Evolutionary conservation across 768 basidiomycete species (phyloP), one percentile per base, ranked within the genome.

Genomic region (Tricholoma sp.): DNA sequence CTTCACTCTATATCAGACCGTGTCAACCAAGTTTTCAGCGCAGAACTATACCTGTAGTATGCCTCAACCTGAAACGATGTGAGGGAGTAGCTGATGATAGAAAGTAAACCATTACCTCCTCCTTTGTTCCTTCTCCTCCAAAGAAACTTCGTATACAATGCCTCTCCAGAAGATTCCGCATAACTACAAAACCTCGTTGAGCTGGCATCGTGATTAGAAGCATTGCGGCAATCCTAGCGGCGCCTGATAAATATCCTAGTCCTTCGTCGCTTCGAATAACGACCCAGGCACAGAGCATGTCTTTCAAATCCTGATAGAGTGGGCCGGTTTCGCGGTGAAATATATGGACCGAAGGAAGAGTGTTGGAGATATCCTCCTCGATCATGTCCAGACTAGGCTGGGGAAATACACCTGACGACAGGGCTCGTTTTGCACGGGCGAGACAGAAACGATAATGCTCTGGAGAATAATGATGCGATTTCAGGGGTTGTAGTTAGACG

Each of bases 71-170:
- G 68, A 54, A 68, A 55, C 72, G 54, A 69, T 66, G 61, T 53
- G 29, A 51, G 56, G 24, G 39, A 33, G 32, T 55, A 45, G 41
- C 55, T 31, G 41, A 42, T 36, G 57, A 55, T 50, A 13, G 45
- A 7, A 53, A 5, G 39, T 9, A 48, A 55, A 57, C 57, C 31
- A 86, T 76, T 71, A 94, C 93, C 68, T 95, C 93, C 53, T 91
- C 89, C 63, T 83, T 84, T 1, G 85, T 68, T 11, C 75, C 73
- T 52, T 80, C 72, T 18, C 85, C 90, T 12, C 91, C 87, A 65
- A 87, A 95, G 67, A 96, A 94, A 41, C 88, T 85, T 31, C 89
- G 82, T 70, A 95, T 64, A 67, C 91, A 91, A 71, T 92, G 89
- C 57, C 92, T 79, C 66, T 93, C 89, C 52, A 95, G 70, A 13